phyloP scores from a whole-genome alignment of 2,329 filamentous ascomycete genomes.

The Colletotrichum sp. region DNA sequence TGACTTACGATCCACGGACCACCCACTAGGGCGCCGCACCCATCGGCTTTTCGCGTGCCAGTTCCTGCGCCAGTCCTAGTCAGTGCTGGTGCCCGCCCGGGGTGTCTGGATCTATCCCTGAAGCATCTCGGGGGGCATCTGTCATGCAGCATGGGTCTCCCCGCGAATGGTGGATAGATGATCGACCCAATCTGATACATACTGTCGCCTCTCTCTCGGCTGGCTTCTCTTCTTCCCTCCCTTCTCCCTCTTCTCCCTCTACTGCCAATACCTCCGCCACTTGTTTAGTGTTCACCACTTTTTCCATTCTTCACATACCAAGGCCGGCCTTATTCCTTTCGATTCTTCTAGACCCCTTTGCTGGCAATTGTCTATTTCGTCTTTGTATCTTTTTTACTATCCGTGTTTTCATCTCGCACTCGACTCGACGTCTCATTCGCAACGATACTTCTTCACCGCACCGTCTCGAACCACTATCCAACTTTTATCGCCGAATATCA shows the following conservation, averaged over 20 bases:
- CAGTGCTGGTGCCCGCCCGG: conserved; percentile 21
- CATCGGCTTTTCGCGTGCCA: conserved; percentile 22
- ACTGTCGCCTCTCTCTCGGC: conserved; percentile 21
- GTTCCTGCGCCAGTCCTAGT: conserved; percentile 22
- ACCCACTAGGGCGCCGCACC: conserved; percentile 17
- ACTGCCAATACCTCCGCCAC: not conserved
- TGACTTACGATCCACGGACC: conserved; percentile 11
- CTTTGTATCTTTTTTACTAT: not conserved
- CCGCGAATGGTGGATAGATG: conserved; percentile 19
- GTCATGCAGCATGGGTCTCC: conserved; percentile 22
- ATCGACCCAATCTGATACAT: conserved; percentile 25
- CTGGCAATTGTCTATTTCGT: conserved; percentile 16
- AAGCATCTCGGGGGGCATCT: conserved; percentile 15
- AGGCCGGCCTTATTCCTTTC: conserved; percentile 22
- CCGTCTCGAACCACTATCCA: not conserved
- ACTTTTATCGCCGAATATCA: not conserved
- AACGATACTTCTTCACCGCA: not conserved
- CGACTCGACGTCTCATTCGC: not conserved
- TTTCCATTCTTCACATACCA: conserved; percentile 11
- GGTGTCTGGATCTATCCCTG: conserved; percentile 21
- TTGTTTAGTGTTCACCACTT: conserved; percentile 14
- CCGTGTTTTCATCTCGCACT: not conserved
- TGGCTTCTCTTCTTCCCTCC: not conserved
- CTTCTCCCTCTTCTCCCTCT: conserved; percentile 12
- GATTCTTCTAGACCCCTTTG: conserved; percentile 17